Percentiles rank a stretch among this genome's conserved stretches.
These are phyloP conservation scores for Davidsoniella neocaledoniae DNA, from an alignment of 2,329 filamentous ascomycete species.

Conservation along the genomic window DNA sequence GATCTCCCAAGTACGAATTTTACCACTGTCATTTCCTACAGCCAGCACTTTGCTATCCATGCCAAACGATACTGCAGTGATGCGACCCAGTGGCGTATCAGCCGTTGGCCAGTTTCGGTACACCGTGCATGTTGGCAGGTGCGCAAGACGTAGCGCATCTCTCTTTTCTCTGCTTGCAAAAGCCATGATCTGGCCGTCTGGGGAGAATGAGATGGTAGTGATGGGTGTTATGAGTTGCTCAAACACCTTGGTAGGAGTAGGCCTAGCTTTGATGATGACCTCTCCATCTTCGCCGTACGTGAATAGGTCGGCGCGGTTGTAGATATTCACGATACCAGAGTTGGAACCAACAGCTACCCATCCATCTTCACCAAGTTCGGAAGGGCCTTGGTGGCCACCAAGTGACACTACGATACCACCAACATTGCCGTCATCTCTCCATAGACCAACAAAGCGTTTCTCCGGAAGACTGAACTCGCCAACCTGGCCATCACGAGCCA, in stretches of 20 bases:
- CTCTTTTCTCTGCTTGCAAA: slow-evolving; percentile 79
- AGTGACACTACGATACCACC: slow-evolving; percentile 70
- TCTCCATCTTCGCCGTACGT: slow-evolving; percentile 19
- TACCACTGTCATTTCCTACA: slow-evolving; percentile 77
- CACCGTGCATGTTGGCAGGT: slow-evolving; percentile 81
- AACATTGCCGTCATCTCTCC: slow-evolving; percentile 80
- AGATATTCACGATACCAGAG: slow-evolving; percentile 82
- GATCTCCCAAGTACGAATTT: slow-evolving; percentile 84
- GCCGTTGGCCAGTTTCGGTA: slow-evolving; percentile 95
- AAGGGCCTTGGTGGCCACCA: slow-evolving; percentile 49
- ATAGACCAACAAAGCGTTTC: slow-evolving; percentile 57
- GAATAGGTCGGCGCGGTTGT: slow-evolving; percentile 59
- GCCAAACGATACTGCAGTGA: slow-evolving; percentile 58
- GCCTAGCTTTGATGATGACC: slow-evolving; percentile 42
- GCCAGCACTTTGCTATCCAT: slow-evolving; percentile 53
- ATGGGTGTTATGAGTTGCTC: slow-evolving; percentile 81
- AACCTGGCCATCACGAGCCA: slow-evolving; percentile 74
- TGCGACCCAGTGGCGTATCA: slow-evolving; percentile 70
- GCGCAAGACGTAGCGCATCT: slow-evolving; percentile 72
- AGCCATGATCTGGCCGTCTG: slow-evolving; percentile 75
- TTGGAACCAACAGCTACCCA: slow-evolving; percentile 82
- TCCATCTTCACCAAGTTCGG: slow-evolving; percentile 54
- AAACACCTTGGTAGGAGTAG: slow-evolving; percentile 55
- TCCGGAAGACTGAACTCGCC: slow-evolving; percentile 68
- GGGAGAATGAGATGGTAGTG: slow-evolving; percentile 63